A percentile compares a stretch with the other conserved stretches of the same genome.
Evolutionary conservation across 371 early-diverging fungal genomes (phyloP).

Genomic region (Mucor lusitanicus): DNA sequence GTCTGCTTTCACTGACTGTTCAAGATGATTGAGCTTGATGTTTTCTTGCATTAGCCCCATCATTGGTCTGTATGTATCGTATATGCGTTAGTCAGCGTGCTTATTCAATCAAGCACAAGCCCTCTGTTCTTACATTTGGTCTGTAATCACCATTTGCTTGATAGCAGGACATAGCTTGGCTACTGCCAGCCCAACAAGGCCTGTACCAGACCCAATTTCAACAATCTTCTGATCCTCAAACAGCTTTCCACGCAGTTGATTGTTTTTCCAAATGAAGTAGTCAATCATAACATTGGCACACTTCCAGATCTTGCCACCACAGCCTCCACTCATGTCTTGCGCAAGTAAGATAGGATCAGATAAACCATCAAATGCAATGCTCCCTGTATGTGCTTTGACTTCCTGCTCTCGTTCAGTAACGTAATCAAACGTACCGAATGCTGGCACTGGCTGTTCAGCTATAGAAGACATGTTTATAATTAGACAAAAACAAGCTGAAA

Average conservation of each 20-base stretch:
- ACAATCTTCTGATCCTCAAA: slow-evolving; percentile 30
- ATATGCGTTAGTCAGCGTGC: not conserved
- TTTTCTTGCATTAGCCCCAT: slow-evolving; percentile 46
- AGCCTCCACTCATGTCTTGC: slow-evolving; percentile 49
- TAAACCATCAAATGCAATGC: slow-evolving; percentile 15
- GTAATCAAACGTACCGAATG: not conserved
- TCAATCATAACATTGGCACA: slow-evolving; percentile 47
- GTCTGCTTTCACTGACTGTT: slow-evolving; percentile 16
- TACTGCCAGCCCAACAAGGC: slow-evolving; percentile 46
- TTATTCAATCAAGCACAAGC: too few relatives aligned
- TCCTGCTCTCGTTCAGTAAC: slow-evolving; percentile 13
- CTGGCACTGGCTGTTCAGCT: not conserved
- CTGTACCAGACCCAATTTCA: slow-evolving; percentile 53
- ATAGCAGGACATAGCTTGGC: slow-evolving; percentile 34
- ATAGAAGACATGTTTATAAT: not conserved
- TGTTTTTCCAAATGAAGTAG: slow-evolving; percentile 43
- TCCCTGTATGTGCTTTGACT: slow-evolving; percentile 15
- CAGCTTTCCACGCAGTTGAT: slow-evolving; percentile 2
- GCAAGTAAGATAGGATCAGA: slow-evolving; percentile 23
- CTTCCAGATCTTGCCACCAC: slow-evolving; percentile 56
- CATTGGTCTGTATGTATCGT: slow-evolving; percentile 32
- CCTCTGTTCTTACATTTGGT: slow-evolving; percentile 34
- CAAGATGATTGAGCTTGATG: slow-evolving; percentile 29
- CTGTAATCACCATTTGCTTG: slow-evolving; percentile 40
- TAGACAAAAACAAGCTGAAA: not conserved